Percentiles rank a stretch among this genome's conserved stretches.
Conservation (phyloP, 441 rosid genomes). For the Gossypium davidsonii region DNA sequence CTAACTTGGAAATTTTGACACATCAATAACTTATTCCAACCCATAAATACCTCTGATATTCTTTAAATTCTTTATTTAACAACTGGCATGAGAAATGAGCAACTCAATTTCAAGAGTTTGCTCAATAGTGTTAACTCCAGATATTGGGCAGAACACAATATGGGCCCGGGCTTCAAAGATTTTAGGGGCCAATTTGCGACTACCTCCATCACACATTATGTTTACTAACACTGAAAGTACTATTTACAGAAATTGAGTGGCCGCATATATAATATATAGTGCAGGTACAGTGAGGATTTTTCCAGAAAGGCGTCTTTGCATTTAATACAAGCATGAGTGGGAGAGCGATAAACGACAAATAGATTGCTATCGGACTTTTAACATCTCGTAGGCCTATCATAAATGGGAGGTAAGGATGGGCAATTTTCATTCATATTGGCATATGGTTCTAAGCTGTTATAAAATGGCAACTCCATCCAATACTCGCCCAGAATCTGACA, state of each 20-base stretch:
- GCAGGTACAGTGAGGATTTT: neutral
- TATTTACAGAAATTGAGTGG: constrained; percentile 9
- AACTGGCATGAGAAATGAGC: too few species aligned
- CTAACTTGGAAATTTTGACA: too few species aligned
- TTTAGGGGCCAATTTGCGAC: neutral
- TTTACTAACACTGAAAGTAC: too few species aligned
- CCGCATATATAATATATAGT: neutral
- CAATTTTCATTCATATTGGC: constrained; percentile 84
- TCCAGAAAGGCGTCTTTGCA: neutral
- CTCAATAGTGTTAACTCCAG: too few species aligned
- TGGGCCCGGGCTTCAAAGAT: too few species aligned
- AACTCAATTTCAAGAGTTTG: too few species aligned
- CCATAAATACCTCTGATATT: too few species aligned
- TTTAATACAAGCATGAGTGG: constrained; percentile 6
- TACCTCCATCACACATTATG: too few species aligned
- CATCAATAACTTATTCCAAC: too few species aligned
- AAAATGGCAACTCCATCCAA: constrained; percentile 76
- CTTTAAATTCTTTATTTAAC: too few species aligned
- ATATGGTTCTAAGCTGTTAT: constrained; percentile 71
- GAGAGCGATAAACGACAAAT: neutral
- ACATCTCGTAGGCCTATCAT: constrained; percentile 62
- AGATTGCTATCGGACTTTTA: constrained; percentile 22
- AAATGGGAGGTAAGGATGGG: constrained; percentile 86
- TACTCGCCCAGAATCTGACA: constrained; percentile 88
- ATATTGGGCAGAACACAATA: too few species aligned